Conservation (phyloP, 1,284 basidiomycete species). For the Naganishia liquefaciens region DNA sequence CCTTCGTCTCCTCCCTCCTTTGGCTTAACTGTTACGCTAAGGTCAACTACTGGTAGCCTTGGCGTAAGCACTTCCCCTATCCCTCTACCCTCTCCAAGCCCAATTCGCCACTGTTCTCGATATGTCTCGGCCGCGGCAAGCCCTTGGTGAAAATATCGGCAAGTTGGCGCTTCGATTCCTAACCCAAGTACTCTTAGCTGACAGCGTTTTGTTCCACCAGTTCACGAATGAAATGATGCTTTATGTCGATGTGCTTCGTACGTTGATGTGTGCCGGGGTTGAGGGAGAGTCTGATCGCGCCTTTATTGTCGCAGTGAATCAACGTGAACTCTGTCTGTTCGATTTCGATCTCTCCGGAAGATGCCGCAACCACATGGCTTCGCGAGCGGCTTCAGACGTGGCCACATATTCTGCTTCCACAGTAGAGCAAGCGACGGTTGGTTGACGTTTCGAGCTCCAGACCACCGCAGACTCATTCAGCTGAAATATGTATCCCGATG, state of each 20-base stretch:
- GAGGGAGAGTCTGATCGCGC: constrained; percentile 12
- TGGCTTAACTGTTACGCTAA: too few relatives aligned
- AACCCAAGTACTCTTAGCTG: neutral
- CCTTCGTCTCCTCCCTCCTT: too few relatives aligned
- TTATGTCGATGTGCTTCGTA: constrained; percentile 30
- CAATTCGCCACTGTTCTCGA: neutral
- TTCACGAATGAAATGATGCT: constrained; percentile 24
- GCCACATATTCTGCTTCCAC: constrained; percentile 56
- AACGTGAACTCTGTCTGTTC: neutral
- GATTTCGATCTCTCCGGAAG: constrained; percentile 38
- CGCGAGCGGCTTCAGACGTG: constrained; percentile 56
- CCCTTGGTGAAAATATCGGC: constrained; percentile 31
- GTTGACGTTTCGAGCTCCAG: neutral
- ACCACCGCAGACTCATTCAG: constrained; percentile 37
- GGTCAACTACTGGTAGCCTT: too few relatives aligned
- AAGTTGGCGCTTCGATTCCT: constrained; percentile 17
- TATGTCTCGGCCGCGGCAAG: neutral
- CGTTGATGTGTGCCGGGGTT: neutral
- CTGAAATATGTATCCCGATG: constrained; percentile 54
- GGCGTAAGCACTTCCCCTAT: too few relatives aligned
- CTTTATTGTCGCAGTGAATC: constrained; percentile 38
- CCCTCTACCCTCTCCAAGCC: neutral
- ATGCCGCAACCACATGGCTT: constrained; percentile 52
- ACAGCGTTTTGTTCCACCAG: neutral
- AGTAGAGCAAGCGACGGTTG: neutral